Evolutionary conservation across 1,139 yeast genomes (phyloP), one percentile per base, ranked within the genome.

Genomic region (Geotrichum cucujoidarum): DNA sequence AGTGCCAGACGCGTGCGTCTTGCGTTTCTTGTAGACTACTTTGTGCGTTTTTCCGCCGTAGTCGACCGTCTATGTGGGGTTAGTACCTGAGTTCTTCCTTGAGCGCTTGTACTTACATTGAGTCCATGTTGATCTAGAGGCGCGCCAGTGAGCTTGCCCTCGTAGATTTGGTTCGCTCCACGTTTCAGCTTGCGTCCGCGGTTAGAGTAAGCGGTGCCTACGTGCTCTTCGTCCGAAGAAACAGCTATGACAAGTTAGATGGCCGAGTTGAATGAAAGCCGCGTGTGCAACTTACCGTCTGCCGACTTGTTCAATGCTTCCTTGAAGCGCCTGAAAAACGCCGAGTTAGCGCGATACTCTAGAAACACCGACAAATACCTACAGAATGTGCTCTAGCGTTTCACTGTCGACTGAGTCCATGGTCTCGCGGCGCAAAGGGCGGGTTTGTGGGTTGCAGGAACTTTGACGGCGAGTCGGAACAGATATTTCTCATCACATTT

Each of bases 141-240:
- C 58, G 68, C 63, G 62, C 73, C 37, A 57, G 66, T 50, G 57
- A 63, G 58, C 61, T 66, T 59, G 63, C 67, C 64, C 62, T 63
- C 66, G 57, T 72, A 45, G 61, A 73, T 57, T 24, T 57, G 55
- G 14, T 71, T 67, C 4, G 80, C 70, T 1, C 74, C 74, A 36
- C 73, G 71, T 45, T 76, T 72, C 36, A 81, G 66, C 60, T 82
- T 82, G 55, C 76, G 74, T 11, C 87, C 87, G 47, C 87, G 69
- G 59, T 82, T 82, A 0, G 80, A 64, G 3, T 56, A 48, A 24
- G 57, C 58, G 11, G 57, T 53, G 13, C 52, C 52, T 21, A 47
- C 42, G 11, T 65, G 47, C 7, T 53, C 55, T 20, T 50, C 40
- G n/a, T 47, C 44, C 47, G 60, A 58, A 5, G 53, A 54, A 2